Evolutionary conservation across 768 basidiomycete species (phyloP).

Genomic region (Mycena epipterygia): DNA sequence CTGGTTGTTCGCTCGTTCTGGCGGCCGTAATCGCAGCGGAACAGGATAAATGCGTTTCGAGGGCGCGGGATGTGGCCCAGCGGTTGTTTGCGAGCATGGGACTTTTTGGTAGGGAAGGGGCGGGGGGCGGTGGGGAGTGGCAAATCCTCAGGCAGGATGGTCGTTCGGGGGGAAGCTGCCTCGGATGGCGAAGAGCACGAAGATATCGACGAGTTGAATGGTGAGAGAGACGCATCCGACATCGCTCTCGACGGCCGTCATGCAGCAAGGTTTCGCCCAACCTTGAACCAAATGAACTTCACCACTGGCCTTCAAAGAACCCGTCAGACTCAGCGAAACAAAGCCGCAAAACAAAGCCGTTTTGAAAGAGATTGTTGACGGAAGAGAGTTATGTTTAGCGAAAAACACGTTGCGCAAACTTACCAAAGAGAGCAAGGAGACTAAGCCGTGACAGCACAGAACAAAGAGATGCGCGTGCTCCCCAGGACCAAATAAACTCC

Average conservation of each 20-base stretch:
- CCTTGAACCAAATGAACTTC: constrained; percentile 3
- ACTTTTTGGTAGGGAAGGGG: constrained; percentile 51
- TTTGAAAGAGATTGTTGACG: constrained; percentile 14
- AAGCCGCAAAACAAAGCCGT: neutral
- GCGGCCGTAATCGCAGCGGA: constrained; percentile 79
- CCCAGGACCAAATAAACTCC: neutral
- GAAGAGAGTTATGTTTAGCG: constrained; percentile 15
- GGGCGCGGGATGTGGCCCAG: constrained; percentile 76
- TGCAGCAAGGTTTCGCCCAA: neutral
- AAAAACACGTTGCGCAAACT: constrained; percentile 29
- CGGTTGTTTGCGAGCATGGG: constrained; percentile 64
- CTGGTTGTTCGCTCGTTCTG: constrained; percentile 68
- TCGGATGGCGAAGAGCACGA: constrained; percentile 27
- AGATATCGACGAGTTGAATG: constrained; percentile 23
- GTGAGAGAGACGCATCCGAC: constrained; percentile 20
- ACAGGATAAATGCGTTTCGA: constrained; percentile 85
- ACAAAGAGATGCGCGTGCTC: constrained; percentile 7
- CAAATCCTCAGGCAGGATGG: constrained; percentile 18
- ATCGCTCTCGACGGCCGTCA: constrained; percentile 12
- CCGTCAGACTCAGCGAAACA: too few species aligned
- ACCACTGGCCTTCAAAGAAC: neutral
- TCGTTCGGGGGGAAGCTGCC: neutral
- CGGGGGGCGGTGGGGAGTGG: constrained; percentile 32
- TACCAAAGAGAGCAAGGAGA: constrained; percentile 18
- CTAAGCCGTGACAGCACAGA: constrained; percentile 6